These are phyloP conservation scores for Cryphonectria nitschkei DNA, from an alignment of 2,329 filamentous ascomycete genomes.

Conservation along the genomic window DNA sequence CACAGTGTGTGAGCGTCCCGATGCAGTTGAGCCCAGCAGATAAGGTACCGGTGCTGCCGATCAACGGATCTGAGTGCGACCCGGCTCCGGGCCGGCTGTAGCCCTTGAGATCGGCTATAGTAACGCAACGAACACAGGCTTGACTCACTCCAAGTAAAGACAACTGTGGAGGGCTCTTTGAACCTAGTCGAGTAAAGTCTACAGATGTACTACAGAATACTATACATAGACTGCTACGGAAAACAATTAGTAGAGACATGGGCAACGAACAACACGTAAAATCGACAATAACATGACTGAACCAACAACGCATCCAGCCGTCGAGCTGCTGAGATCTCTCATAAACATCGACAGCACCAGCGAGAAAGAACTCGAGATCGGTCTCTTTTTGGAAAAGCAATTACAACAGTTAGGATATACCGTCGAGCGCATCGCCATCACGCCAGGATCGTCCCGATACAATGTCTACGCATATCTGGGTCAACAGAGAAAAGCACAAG, in stretches of 20 bases:
- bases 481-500: constrained; percentile 35
- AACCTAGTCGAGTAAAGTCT: background rate
- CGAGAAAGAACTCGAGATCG: constrained; percentile 22
- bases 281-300: background rate
- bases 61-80: background rate
- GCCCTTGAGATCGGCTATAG: background rate
- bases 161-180: too few relatives aligned
- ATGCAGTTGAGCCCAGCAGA: background rate
- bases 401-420: constrained; percentile 16
- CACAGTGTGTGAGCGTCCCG: background rate
- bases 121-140: background rate
- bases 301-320: constrained; percentile 6
- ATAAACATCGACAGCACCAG: constrained; percentile 22
- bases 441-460: constrained; percentile 36
- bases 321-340: constrained; percentile 14
- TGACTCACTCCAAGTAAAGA: background rate
- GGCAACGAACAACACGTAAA: background rate
- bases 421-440: constrained; percentile 18
- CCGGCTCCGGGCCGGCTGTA: background rate
- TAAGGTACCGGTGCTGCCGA: background rate
- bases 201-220: background rate
- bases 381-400: constrained; percentile 17
- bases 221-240: background rate
- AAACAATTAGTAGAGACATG: background rate
- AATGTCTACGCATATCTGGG: constrained; percentile 47